Evolutionary conservation across 441 rosid species (phyloP).

Genomic region (Populus trichocarpa): DNA sequence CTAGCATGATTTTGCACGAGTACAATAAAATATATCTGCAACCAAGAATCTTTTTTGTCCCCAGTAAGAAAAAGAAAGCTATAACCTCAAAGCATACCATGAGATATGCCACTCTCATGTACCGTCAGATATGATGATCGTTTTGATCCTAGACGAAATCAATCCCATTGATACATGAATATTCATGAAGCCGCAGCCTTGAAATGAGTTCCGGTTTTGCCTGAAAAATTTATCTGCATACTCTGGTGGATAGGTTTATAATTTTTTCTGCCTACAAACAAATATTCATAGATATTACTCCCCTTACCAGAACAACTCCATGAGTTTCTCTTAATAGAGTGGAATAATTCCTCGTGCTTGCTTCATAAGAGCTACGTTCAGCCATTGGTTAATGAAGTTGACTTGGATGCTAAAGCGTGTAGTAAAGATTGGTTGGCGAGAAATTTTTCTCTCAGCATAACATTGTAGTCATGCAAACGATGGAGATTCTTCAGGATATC

Average conservation of each 20-base stretch:
- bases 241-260: not conserved
- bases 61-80: not conserved
- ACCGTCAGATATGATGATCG: not conserved
- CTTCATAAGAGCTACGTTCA: conserved; percentile 15
- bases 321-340: not conserved
- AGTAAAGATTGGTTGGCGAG: conserved; percentile 57
- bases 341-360: not conserved
- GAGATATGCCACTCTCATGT: not conserved
- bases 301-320: not conserved
- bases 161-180: not conserved
- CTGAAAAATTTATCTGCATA: not conserved
- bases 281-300: not conserved
- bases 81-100: not conserved
- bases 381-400: conserved; percentile 23
- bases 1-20: too few species aligned
- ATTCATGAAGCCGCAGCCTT: not conserved
- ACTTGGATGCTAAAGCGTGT: conserved; percentile 40
- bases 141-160: not conserved
- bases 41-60: too few species aligned
- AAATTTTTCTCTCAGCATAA: conserved; percentile 67
- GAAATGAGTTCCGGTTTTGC: not conserved
- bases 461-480: conserved; percentile 64
- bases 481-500: conserved; percentile 63
- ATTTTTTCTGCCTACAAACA: not conserved
- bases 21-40: too few species aligned